Percentiles rank a stretch among this genome's conserved stretches.
Evolutionary conservation across 441 rosid species (phyloP).

Genomic region (Erodium texanum): DNA sequence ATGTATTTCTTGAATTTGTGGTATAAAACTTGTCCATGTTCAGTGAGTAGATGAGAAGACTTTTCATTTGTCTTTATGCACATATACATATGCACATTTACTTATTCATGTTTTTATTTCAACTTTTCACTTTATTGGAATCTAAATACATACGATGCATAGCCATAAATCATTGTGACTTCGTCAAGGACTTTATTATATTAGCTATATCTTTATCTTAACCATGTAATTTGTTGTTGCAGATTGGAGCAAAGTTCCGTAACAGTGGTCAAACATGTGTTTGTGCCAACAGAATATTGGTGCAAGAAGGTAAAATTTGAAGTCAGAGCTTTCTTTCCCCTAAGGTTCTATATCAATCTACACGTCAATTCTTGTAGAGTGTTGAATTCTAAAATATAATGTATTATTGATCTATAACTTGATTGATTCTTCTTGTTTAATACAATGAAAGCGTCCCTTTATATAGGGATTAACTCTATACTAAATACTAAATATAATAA

Average conservation of each 20-base stretch:
- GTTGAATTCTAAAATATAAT: too few relatives aligned
- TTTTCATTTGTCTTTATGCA: neutral
- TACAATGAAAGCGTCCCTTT: too few relatives aligned
- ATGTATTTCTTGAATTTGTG: neutral
- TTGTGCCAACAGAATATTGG: conserved; percentile 82
- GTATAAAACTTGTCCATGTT: neutral
- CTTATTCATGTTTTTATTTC: too few relatives aligned
- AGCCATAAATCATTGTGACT: neutral
- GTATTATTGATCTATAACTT: too few relatives aligned
- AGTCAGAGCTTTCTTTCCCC: neutral
- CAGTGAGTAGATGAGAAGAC: neutral
- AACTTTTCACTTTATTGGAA: neutral
- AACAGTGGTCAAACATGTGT: conserved; percentile 98
- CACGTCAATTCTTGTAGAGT: neutral
- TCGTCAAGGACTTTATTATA: neutral
- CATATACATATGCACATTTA: too few relatives aligned
- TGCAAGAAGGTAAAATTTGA: conserved; percentile 76
- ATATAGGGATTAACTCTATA: too few relatives aligned
- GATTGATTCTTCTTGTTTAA: too few relatives aligned
- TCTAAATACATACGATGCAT: neutral
- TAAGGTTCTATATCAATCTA: neutral
- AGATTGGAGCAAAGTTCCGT: conserved; percentile 94
- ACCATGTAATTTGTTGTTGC: conserved; percentile 26
- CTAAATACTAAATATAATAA: too few relatives aligned
- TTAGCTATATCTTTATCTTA: conserved; percentile 11